Evolutionary conservation across 2,329 filamentous ascomycete genomes (phyloP).

Genomic region (Xylogone sp.): DNA sequence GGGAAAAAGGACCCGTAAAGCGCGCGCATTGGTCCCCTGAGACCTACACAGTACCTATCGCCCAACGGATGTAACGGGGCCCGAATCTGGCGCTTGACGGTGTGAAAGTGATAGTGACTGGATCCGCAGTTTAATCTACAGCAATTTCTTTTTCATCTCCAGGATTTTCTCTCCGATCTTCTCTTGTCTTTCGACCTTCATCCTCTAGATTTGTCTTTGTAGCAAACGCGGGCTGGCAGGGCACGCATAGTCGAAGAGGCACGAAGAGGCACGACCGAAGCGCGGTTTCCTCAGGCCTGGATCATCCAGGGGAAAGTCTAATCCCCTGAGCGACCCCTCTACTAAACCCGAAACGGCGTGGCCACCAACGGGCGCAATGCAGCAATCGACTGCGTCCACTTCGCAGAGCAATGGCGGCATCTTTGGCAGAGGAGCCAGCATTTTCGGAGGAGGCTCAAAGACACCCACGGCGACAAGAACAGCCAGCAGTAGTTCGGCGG

Average conservation of each 20-base stretch:
- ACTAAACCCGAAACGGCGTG: background rate
- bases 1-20: background rate
- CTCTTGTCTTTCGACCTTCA: too few relatives aligned
- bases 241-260: too few relatives aligned
- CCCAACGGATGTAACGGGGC: background rate
- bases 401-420: conserved; percentile 8
- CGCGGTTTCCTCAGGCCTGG: too few relatives aligned
- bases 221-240: too few relatives aligned
- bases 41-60: background rate
- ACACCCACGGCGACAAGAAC: conserved; percentile 22
- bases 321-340: background rate
- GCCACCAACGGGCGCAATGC: background rate
- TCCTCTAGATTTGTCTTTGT: too few relatives aligned
- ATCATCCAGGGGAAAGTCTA: background rate
- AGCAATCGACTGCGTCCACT: background rate
- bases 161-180: too few relatives aligned
- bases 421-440: conserved; percentile 12
- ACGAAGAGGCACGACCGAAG: too few relatives aligned
- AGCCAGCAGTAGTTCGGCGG: conserved; percentile 21
- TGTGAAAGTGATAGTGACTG: too few relatives aligned
- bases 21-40: background rate
- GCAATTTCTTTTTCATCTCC: too few relatives aligned
- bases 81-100: background rate
- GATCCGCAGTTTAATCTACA: background rate
- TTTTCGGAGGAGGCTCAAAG: conserved; percentile 15